Percentiles rank a stretch among this genome's conserved stretches.
Evolutionary conservation across 129 eudicot species (phyloP).

Genomic region (Helichrysum umbraculigerum): DNA sequence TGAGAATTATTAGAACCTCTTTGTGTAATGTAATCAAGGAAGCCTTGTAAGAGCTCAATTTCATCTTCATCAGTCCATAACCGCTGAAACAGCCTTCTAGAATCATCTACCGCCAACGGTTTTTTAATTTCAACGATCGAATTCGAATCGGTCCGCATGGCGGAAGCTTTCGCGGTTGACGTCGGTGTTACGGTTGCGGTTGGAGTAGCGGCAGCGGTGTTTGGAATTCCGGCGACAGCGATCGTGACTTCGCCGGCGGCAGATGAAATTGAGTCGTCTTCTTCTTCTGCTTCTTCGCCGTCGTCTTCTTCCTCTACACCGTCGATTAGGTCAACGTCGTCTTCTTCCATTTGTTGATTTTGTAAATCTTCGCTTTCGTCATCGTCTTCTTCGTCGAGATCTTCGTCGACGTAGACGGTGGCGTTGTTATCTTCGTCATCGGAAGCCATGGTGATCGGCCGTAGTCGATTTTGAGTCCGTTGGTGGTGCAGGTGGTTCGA

Average conservation of each 20-base stretch:
- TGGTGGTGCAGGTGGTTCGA: constrained; percentile 11
- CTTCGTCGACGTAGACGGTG: constrained; percentile 43
- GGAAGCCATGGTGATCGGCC: constrained; percentile 39
- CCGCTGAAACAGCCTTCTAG: constrained; percentile 76
- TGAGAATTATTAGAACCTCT: constrained; percentile 49
- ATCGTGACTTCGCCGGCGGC: constrained; percentile 42
- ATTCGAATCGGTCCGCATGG: no score
- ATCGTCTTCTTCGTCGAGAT: constrained; percentile 49
- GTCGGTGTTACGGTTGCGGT: constrained; percentile 25
- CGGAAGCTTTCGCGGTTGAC: neutral
- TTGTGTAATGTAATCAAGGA: constrained; percentile 60
- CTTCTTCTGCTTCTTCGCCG: constrained; percentile 42
- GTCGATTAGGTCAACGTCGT: constrained; percentile 5
- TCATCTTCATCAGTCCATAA: constrained; percentile 96
- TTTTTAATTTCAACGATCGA: constrained; percentile 38
- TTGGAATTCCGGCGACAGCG: constrained; percentile 34
- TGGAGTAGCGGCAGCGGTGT: constrained; percentile 12
- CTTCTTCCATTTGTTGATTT: constrained; percentile 31
- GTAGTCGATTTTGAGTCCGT: neutral
- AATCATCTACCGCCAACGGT: constrained; percentile 48
- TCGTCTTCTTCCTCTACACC: constrained; percentile 37
- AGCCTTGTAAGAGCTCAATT: constrained; percentile 82
- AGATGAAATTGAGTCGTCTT: constrained; percentile 46
- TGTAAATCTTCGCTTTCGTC: constrained; percentile 32
- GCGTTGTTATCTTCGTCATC: constrained; percentile 48